Conservation (phyloP, 1,139 yeast species). For the Arxiozyma telluris region DNA sequence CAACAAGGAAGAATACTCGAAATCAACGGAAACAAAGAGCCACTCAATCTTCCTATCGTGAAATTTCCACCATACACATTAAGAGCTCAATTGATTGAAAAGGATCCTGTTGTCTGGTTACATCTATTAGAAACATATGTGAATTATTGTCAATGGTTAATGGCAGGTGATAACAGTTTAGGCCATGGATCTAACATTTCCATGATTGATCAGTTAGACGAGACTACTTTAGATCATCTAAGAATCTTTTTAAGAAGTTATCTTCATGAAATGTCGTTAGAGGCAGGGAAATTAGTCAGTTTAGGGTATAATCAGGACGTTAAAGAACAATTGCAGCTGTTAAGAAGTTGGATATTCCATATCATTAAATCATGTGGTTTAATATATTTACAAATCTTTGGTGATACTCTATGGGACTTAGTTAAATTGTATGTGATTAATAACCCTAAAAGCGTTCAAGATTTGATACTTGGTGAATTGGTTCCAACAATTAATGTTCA, state of each 20-base stretch:
- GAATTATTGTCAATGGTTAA: conserved; percentile 39
- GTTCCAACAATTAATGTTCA: conserved; percentile 28
- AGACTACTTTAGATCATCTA: conserved; percentile 51
- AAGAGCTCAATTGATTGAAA: conserved; percentile 64
- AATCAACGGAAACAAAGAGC: conserved; percentile 20
- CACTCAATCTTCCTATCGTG: conserved; percentile 45
- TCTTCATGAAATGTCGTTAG: conserved; percentile 51
- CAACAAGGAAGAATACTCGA: conserved; percentile 14
- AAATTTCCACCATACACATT: conserved; percentile 65
- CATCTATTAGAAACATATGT: conserved; percentile 60
- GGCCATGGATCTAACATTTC: conserved; percentile 9
- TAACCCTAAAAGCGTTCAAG: conserved; percentile 41
- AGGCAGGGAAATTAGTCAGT: conserved; percentile 50
- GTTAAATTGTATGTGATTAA: conserved; percentile 43
- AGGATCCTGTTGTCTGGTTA: conserved; percentile 76
- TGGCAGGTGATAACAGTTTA: conserved; percentile 21
- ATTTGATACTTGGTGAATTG: conserved; percentile 40
- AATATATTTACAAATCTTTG: conserved; percentile 45
- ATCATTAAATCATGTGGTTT: conserved; percentile 46
- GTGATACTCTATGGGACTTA: conserved; percentile 57
- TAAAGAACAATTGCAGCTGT: conserved; percentile 38
- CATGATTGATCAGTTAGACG: conserved; percentile 34
- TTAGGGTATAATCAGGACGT: conserved; percentile 68
- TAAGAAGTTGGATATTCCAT: conserved; percentile 46
- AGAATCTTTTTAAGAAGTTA: conserved; percentile 48